A percentile compares a stretch with the other conserved stretches of the same genome.
phyloP scores from a whole-genome alignment of 345 rosid species.

The Anastatica hierochuntica region DNA sequence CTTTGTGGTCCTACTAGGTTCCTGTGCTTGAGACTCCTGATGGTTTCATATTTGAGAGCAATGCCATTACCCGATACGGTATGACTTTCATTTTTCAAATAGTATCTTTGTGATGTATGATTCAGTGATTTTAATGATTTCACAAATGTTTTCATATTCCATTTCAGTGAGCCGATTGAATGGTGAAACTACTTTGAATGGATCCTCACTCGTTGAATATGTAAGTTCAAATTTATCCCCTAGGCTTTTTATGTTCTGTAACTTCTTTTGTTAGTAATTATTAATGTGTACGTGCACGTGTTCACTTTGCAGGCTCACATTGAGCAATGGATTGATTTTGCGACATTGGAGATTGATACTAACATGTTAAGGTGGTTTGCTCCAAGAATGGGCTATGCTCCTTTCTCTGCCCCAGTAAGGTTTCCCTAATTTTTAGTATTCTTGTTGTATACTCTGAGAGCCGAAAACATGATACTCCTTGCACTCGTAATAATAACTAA shows the following conservation, averaged over 20 bases:
- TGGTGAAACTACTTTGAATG: slow-evolving; percentile 54
- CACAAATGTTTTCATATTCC: slow-evolving; percentile 2
- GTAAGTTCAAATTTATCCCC: slow-evolving; percentile 31
- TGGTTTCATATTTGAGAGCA: slow-evolving; percentile 87
- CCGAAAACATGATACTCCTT: background rate
- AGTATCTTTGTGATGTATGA: background rate
- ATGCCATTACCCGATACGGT: slow-evolving; percentile 94
- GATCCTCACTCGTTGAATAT: slow-evolving; percentile 59
- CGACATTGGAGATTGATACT: slow-evolving; percentile 67
- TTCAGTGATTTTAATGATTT: background rate
- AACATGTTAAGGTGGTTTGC: slow-evolving; percentile 43
- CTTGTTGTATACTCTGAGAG: background rate
- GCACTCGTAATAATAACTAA: background rate
- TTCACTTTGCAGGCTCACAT: slow-evolving; percentile 48
- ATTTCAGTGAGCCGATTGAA: slow-evolving; percentile 55
- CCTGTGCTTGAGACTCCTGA: slow-evolving; percentile 96
- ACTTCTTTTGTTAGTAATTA: background rate
- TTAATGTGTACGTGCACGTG: background rate
- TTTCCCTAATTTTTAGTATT: background rate
- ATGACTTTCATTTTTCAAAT: background rate
- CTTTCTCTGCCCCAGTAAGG: slow-evolving; percentile 71
- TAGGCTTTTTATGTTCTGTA: background rate
- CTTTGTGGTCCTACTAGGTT: slow-evolving; percentile 34
- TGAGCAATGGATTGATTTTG: slow-evolving; percentile 95
- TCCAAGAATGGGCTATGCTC: slow-evolving; percentile 50